These are phyloP conservation scores for Irpex sp. DNA, from an alignment of 1,284 basidiomycete species.

Conservation along the genomic window DNA sequence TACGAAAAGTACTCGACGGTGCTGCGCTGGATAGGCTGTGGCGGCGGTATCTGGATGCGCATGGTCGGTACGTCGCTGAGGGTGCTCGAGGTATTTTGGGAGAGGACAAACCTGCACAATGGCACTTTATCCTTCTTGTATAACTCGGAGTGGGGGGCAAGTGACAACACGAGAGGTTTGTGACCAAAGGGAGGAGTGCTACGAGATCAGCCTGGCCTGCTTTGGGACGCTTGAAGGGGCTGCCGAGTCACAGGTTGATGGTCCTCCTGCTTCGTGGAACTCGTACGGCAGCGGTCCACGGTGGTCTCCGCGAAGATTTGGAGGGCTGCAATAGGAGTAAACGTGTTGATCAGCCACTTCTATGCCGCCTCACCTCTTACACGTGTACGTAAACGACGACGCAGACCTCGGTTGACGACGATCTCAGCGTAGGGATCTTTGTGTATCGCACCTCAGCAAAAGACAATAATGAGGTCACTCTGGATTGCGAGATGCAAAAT, in stretches of 20 bases:
- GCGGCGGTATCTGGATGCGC: constrained; percentile 54
- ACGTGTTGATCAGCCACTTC: constrained; percentile 2
- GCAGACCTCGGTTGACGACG: neutral
- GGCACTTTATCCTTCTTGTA: constrained; percentile 1
- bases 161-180: neutral
- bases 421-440: neutral
- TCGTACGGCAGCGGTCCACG: neutral
- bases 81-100: neutral
- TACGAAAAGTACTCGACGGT: constrained; percentile 59
- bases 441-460: neutral
- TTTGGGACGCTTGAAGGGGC: neutral
- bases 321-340: neutral
- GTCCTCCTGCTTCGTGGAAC: neutral
- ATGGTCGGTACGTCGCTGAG: constrained; percentile 31
- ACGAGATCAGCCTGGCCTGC: neutral
- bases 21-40: constrained; percentile 35
- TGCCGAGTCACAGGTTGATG: neutral
- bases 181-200: constrained; percentile 3
- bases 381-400: constrained; percentile 2
- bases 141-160: constrained; percentile 1
- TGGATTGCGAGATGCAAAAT: neutral
- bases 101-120: constrained; percentile 2
- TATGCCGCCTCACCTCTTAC: neutral
- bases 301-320: neutral
- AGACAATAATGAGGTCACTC: neutral